These are phyloP conservation scores for Pseudocercospora macadamiae DNA, from an alignment of 2,329 filamentous ascomycete genomes.

Conservation along the genomic window DNA sequence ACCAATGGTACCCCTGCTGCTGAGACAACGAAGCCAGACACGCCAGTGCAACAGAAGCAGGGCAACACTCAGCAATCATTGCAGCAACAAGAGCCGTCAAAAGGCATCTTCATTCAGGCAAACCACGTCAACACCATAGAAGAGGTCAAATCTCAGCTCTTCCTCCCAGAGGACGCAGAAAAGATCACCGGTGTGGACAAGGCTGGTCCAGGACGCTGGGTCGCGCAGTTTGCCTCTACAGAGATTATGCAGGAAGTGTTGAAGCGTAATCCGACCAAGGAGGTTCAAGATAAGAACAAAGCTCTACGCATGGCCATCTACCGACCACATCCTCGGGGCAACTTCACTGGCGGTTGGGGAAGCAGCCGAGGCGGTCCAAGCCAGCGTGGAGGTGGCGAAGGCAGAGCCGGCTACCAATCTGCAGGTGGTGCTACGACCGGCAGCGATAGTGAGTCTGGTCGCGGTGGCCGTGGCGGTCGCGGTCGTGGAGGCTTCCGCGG, in stretches of 20 bases:
- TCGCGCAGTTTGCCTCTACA: constrained; percentile 78
- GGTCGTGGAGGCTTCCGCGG: constrained; percentile 52
- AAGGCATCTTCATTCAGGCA: constrained; percentile 83
- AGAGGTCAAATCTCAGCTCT: constrained; percentile 73
- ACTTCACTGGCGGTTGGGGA: constrained; percentile 63
- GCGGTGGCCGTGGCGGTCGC: constrained; percentile 56
- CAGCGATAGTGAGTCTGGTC: constrained; percentile 73
- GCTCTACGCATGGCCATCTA: constrained; percentile 52
- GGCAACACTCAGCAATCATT: constrained; percentile 27
- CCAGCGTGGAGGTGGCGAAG: constrained; percentile 61
- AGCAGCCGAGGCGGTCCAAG: constrained; percentile 63
- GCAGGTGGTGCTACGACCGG: constrained; percentile 39
- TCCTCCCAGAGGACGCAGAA: constrained; percentile 77
- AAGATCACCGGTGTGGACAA: constrained; percentile 74
- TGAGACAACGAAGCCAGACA: constrained; percentile 43
- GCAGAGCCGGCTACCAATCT: constrained; percentile 38
- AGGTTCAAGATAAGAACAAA: constrained; percentile 65
- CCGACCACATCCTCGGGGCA: constrained; percentile 62
- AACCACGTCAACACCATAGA: constrained; percentile 67
- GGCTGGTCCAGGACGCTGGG: constrained; percentile 78
- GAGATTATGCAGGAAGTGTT: constrained; percentile 83
- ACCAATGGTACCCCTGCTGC: constrained; percentile 55
- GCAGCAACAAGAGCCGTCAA: constrained; percentile 51
- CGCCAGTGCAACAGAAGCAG: constrained; percentile 54
- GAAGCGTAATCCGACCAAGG: constrained; percentile 72